Evolutionary conservation across 148 eudicot genomes (phyloP).

Genomic region (Nyssa sinensis): DNA sequence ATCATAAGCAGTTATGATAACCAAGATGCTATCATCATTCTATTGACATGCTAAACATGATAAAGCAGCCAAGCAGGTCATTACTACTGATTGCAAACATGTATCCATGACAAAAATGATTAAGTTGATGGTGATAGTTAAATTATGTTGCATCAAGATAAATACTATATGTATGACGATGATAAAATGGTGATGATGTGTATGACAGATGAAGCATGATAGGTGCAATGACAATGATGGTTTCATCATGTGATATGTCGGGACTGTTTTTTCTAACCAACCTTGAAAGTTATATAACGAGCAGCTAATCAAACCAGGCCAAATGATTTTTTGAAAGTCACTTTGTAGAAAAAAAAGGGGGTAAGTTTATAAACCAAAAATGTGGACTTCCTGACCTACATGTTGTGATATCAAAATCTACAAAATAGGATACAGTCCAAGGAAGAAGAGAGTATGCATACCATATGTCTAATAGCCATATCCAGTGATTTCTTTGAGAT

Average conservation of each 20-base stretch:
- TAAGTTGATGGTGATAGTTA: not conserved
- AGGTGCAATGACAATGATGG: not conserved
- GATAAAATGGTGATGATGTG: not conserved
- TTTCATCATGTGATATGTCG: not conserved
- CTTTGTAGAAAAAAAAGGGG: not conserved
- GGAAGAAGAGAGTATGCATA: conserved; percentile 18
- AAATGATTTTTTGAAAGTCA: not conserved
- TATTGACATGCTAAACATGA: no score
- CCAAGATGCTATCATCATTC: no score
- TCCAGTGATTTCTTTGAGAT: conserved; percentile 95
- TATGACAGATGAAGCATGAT: not conserved
- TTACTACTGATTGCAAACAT: not conserved
- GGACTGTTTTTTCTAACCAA: not conserved
- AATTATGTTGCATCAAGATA: not conserved
- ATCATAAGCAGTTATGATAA: not conserved
- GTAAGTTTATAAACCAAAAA: not conserved
- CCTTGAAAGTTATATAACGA: not conserved
- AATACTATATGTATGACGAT: not conserved
- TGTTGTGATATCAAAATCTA: not conserved
- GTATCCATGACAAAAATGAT: not conserved
- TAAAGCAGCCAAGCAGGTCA: no score
- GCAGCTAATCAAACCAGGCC: not conserved
- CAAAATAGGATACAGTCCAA: not conserved
- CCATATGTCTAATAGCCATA: conserved; percentile 97
- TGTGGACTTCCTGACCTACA: conserved; percentile 3